Conservation (phyloP, 2,329 filamentous ascomycete genomes). For the Scedosporium dehoogii region DNA sequence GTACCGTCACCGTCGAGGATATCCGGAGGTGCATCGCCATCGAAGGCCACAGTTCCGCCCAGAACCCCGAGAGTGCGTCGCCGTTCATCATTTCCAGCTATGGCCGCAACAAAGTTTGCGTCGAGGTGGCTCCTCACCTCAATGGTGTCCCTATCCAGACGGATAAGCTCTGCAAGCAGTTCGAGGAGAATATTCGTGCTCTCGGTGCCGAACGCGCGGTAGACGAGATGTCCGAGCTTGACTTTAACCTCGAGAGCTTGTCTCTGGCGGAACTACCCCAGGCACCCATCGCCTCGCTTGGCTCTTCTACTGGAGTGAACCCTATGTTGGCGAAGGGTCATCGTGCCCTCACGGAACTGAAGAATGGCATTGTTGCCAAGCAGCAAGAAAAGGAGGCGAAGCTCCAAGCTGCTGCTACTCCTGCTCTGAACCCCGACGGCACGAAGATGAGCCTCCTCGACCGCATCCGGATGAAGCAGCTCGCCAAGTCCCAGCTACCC, state of each 20-base stretch:
- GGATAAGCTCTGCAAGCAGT: conserved; percentile 41
- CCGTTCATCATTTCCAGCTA: conserved; percentile 40
- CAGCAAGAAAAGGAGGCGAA: conserved; percentile 32
- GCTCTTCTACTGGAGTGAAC: conserved; percentile 25
- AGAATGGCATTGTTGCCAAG: conserved; percentile 45
- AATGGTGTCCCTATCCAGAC: conserved; percentile 33
- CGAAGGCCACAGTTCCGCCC: conserved; percentile 27
- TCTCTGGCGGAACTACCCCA: conserved; percentile 41
- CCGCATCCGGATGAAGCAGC: conserved; percentile 63
- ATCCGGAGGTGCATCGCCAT: conserved; percentile 57
- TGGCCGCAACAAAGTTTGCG: conserved; percentile 44
- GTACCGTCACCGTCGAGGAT: conserved; percentile 54
- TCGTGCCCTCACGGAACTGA: conserved; percentile 58
- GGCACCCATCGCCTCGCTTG: conserved; percentile 23
- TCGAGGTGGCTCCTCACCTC: conserved; percentile 38
- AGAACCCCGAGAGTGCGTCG: conserved; percentile 22
- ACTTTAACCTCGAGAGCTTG: conserved; percentile 38
- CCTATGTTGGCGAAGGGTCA: conserved; percentile 57
- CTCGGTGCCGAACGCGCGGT: conserved; percentile 29
- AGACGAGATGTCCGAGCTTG: conserved; percentile 21
- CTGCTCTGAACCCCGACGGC: conserved; percentile 30
- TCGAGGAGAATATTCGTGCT: conserved; percentile 38
- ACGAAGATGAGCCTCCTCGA: conserved; percentile 61
- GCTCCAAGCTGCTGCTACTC: conserved; percentile 20
- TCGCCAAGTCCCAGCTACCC: conserved; percentile 45